Evolutionary conservation across 2,329 filamentous ascomycete genomes (phyloP), one percentile per base, ranked within the genome.

Genomic region (Rutstroemia sp.): DNA sequence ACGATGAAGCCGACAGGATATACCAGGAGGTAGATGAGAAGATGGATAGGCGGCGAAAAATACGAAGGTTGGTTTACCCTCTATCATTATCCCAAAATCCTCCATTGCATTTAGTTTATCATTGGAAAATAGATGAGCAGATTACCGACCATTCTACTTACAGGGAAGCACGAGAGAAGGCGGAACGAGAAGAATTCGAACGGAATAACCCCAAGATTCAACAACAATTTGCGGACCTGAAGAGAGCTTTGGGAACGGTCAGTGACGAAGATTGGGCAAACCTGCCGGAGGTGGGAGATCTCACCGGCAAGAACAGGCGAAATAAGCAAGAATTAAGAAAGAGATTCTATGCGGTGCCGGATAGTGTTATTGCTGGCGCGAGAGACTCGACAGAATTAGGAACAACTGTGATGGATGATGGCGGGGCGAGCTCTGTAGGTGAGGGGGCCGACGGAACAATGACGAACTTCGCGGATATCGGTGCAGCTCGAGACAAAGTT

Each of bases 401-500:
- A 49, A 94, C 91, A 1, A 95, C 90, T 0, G 85, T 99, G n/a
- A 80, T 85, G 46, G 90, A 95, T 39, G 92, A 96, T 59, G 87
- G 84, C 1, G 72, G 78, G n/a, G 73, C 57, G 16, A 57, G 30
- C 27, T 80, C 85, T 57, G 74, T 71, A 50, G 23, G 45, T 3
- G 53, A 55, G 41, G 53, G 53, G 12, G 70, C 73, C 2, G 91
- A 96, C 67, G 92, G 92, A 2, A 95, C 91, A 1, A 94, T 96
- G 82, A 99, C 92, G 10, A 96, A 99, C 70, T 99, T 99, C 70
- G 92, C 92, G 46, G 89, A 96, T 71, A 97, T 99, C 61, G 94
- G 95, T 72, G 91, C 92, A 46, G 95, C 94, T 19, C 85, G 94
- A 74, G 90, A 96, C 75, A 96, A 96, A 72, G 94, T 96, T 42